Conservation (phyloP, 1,284 basidiomycete species). For the Schizopora paradoxa region DNA sequence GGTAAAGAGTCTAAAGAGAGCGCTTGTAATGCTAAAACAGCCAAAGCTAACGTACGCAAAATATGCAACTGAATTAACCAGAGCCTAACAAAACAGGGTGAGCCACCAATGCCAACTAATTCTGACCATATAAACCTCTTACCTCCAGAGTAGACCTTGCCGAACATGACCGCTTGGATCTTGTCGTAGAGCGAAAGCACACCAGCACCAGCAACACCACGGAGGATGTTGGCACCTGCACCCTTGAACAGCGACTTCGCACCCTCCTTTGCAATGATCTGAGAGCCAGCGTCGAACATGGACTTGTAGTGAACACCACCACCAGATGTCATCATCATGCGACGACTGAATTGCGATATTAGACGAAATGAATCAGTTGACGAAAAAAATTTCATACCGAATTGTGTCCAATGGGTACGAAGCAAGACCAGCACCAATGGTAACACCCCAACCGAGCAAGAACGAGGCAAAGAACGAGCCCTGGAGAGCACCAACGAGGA, state of each 20-base stretch:
- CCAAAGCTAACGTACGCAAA: constrained; percentile 4
- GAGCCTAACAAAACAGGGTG: constrained; percentile 34
- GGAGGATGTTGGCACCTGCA: constrained; percentile 96
- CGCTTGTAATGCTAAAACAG: no score
- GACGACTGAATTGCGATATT: constrained; percentile 55
- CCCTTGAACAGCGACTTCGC: constrained; percentile 88
- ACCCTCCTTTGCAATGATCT: constrained; percentile 90
- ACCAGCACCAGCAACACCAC: constrained; percentile 98
- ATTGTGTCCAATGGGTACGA: constrained; percentile 95
- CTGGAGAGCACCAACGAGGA: constrained; percentile 83
- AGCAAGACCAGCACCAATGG: constrained; percentile 91
- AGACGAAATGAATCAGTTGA: constrained; percentile 21
- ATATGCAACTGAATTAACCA: constrained; percentile 32
- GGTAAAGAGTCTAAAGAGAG: constrained; percentile 16
- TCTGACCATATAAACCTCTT: constrained; percentile 18
- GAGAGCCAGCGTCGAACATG: constrained; percentile 79
- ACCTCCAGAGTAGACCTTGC: constrained; percentile 91
- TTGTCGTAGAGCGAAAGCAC: constrained; percentile 93
- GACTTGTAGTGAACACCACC: constrained; percentile 85
- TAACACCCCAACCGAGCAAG: constrained; percentile 90
- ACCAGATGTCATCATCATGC: constrained; percentile 94
- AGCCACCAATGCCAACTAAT: neutral
- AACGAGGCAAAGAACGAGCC: constrained; percentile 92
- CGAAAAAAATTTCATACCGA: constrained; percentile 45
- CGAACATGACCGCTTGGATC: constrained; percentile 86